Percentiles rank a stretch among this genome's conserved stretches.
These are phyloP conservation scores for Penstemon eatonii DNA, from an alignment of 257 asterid genomes.

Conservation along the genomic window DNA sequence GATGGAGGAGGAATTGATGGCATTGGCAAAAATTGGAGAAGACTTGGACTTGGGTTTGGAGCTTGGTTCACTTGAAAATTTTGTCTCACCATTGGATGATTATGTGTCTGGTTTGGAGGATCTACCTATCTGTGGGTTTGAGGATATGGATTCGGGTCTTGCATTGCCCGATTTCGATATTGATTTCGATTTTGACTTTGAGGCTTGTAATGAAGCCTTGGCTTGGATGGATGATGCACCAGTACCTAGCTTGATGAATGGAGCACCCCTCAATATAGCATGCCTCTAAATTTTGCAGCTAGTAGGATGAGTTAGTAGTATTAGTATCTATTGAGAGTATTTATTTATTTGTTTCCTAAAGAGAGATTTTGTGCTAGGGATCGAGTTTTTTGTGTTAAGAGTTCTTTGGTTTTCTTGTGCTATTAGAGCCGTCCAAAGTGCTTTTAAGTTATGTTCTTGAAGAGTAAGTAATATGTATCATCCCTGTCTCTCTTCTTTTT, in stretches of 20 bases:
- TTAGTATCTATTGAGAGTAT: slow-evolving; percentile 10
- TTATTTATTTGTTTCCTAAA: slow-evolving; percentile 23
- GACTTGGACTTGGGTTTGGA: slow-evolving; percentile 55
- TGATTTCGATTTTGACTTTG: slow-evolving; percentile 59
- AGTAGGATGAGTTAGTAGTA: slow-evolving; percentile 7
- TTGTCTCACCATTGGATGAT: slow-evolving; percentile 39
- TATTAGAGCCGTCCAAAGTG: slow-evolving; percentile 71
- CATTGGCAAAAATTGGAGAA: slow-evolving; percentile 41
- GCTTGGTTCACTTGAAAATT: slow-evolving; percentile 43
- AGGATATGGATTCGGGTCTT: slow-evolving; percentile 29
- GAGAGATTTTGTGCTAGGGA: slow-evolving; percentile 24
- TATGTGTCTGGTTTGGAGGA: slow-evolving; percentile 44
- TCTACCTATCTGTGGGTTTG: slow-evolving; percentile 44
- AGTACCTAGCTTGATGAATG: slow-evolving; percentile 34
- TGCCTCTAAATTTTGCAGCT: slow-evolving; percentile 95
- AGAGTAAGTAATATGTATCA: not conserved
- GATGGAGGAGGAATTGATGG: slow-evolving; percentile 31
- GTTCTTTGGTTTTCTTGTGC: slow-evolving; percentile 71
- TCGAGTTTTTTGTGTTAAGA: slow-evolving; percentile 4
- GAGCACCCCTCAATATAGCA: slow-evolving; percentile 59
- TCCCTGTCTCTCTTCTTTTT: not conserved
- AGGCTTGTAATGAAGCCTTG: slow-evolving; percentile 42
- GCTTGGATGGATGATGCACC: slow-evolving; percentile 64
- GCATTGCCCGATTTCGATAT: slow-evolving; percentile 61
- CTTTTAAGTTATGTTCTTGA: not conserved